A percentile compares a stretch with the other conserved stretches of the same genome.
Evolutionary conservation across 495 filamentous ascomycete species (phyloP).

Genomic region (Xeromyces bisporus): DNA sequence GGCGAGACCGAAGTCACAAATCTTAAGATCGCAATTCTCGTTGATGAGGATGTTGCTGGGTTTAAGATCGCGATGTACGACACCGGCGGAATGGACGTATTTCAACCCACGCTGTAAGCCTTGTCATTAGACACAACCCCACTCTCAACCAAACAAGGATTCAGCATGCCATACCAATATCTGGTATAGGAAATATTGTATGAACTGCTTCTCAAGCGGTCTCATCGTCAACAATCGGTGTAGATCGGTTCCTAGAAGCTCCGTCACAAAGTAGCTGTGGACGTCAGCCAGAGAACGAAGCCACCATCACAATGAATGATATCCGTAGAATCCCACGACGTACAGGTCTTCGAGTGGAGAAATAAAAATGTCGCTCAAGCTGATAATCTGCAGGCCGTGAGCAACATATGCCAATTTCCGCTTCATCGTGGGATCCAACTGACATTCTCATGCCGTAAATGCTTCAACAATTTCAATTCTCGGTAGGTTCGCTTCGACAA

Average conservation of each 20-base stretch:
- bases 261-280: conserved; percentile 86
- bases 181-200: conserved; percentile 98
- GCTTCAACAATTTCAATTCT: conserved; percentile 93
- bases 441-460: conserved; percentile 93
- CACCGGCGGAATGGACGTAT: conserved; percentile 96
- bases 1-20: conserved; percentile 95
- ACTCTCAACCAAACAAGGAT: too few relatives aligned
- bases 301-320: too few relatives aligned
- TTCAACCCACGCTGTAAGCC: conserved; percentile 82
- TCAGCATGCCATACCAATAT: conserved; percentile 58
- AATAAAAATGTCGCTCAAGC: conserved; percentile 98
- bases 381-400: conserved; percentile 59
- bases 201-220: conserved; percentile 97
- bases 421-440: conserved; percentile 5
- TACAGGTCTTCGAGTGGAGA: conserved; percentile 98
- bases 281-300: too few relatives aligned
- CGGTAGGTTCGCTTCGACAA: conserved; percentile 94
- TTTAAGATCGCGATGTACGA: conserved; percentile 94
- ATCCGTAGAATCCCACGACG: conserved; percentile 15
- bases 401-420: conserved; percentile 1
- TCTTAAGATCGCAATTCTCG: conserved; percentile 98
- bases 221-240: conserved; percentile 89
- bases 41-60: conserved; percentile 98
- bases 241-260: conserved; percentile 90
- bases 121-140: too few relatives aligned